Percentiles rank a stretch among this genome's conserved stretches.
These are phyloP conservation scores for Leishmania amazonensis DNA, from an alignment of 208 protist genomes.

Conservation along the genomic window DNA sequence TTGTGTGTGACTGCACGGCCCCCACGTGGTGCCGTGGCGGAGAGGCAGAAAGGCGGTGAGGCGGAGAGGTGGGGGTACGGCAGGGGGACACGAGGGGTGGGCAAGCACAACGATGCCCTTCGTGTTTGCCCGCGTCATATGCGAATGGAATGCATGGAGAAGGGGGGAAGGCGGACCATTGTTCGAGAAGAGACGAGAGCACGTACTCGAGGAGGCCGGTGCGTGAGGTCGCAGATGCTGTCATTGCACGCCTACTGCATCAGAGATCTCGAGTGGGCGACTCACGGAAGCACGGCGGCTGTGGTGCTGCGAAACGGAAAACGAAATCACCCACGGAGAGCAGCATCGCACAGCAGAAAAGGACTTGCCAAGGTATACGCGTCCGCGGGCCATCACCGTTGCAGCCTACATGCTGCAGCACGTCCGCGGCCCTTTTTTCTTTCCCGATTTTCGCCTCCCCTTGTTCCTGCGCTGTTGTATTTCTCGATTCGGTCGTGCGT, in stretches of 20 bases:
- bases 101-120: background rate
- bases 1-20: background rate
- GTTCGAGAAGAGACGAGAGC: background rate
- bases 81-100: too few species aligned
- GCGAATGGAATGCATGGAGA: background rate
- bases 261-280: background rate
- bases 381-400: background rate
- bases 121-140: background rate
- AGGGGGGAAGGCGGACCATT: background rate
- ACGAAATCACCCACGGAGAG: background rate
- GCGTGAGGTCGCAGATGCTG: background rate
- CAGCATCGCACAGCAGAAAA: background rate
- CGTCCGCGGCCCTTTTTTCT: background rate
- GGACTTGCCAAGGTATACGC: background rate
- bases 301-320: background rate
- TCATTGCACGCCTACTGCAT: background rate
- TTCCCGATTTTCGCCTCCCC: background rate
- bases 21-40: too few species aligned
- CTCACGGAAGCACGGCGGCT: background rate
- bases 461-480: background rate
- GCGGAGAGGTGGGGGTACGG: background rate
- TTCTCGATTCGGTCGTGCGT: background rate
- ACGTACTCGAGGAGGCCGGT: background rate
- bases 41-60: background rate
- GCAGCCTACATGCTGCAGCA: background rate